Evolutionary conservation across 2,329 filamentous ascomycete genomes (phyloP).

Genomic region (Hirsutella rhossiliensis): DNA sequence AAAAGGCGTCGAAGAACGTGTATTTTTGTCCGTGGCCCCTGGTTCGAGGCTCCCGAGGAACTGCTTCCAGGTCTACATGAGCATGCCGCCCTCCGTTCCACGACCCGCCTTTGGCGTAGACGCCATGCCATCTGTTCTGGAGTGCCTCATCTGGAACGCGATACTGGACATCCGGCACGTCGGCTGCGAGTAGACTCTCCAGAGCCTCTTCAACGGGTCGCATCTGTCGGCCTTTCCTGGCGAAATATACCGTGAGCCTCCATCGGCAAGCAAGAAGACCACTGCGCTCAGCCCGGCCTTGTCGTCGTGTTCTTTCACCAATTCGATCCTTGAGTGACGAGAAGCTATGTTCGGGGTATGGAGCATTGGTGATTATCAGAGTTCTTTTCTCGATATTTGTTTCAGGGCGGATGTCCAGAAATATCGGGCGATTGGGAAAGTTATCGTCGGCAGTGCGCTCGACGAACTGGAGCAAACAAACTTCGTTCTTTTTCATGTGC

Average conservation of each 20-base stretch:
- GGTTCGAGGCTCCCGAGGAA: not conserved
- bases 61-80: not conserved
- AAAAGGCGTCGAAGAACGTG: conserved; percentile 61
- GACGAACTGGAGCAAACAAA: conserved; percentile 23
- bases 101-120: conserved; percentile 17
- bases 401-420: conserved; percentile 27
- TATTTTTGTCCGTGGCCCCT: conserved; percentile 33
- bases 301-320: not conserved
- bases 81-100: conserved; percentile 6
- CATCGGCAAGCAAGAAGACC: conserved; percentile 40
- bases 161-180: conserved; percentile 17
- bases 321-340: not conserved
- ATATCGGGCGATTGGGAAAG: conserved; percentile 15
- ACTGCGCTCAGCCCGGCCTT: not conserved
- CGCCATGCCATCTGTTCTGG: conserved; percentile 20
- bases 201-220: conserved; percentile 24
- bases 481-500: conserved; percentile 27
- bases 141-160: conserved; percentile 17
- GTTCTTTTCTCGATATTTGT: conserved; percentile 26
- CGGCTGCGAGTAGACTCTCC: conserved; percentile 16
- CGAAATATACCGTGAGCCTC: conserved; percentile 21
- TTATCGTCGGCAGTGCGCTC: conserved; percentile 22
- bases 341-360: conserved; percentile 24
- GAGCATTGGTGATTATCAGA: conserved; percentile 43
- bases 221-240: conserved; percentile 7